phyloP scores from a whole-genome alignment of 2,329 filamentous ascomycete genomes.

The Helicocarpus griseus region DNA sequence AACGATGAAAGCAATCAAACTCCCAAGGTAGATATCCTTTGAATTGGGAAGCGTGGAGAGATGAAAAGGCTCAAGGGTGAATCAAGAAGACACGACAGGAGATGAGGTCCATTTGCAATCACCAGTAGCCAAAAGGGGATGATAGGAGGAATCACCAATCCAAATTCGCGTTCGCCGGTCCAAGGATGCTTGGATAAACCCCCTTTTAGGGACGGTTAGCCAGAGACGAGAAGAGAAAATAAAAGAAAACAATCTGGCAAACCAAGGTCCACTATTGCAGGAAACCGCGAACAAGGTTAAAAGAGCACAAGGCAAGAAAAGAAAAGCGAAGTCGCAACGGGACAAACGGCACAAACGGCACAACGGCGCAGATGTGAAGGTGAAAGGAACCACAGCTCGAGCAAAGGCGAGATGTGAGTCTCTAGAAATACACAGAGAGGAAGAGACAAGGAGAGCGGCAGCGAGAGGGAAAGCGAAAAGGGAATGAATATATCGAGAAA shows the following conservation, averaged over 20 bases:
- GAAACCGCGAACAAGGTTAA: not conserved
- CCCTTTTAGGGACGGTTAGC: not conserved
- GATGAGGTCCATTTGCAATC: constrained; percentile 4
- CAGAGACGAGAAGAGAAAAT: not conserved
- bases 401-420: not conserved
- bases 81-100: constrained; percentile 3
- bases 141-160: not conserved
- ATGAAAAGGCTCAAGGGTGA: not conserved
- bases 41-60: constrained; percentile 1
- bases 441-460: not conserved
- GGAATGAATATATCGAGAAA: not conserved
- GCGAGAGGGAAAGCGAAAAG: not conserved
- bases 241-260: not conserved
- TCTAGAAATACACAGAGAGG: constrained; percentile 1
- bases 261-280: not conserved
- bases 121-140: not conserved
- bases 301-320: not conserved
- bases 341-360: not conserved
- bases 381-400: not conserved
- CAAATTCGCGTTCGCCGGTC: not conserved
- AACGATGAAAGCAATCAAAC: constrained; percentile 3
- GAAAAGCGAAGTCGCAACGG: not conserved
- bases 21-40: not conserved
- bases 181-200: not conserved
- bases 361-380: not conserved